Conservation (phyloP, 495 filamentous ascomycete species). For the Cenococcum geophilum region DNA sequence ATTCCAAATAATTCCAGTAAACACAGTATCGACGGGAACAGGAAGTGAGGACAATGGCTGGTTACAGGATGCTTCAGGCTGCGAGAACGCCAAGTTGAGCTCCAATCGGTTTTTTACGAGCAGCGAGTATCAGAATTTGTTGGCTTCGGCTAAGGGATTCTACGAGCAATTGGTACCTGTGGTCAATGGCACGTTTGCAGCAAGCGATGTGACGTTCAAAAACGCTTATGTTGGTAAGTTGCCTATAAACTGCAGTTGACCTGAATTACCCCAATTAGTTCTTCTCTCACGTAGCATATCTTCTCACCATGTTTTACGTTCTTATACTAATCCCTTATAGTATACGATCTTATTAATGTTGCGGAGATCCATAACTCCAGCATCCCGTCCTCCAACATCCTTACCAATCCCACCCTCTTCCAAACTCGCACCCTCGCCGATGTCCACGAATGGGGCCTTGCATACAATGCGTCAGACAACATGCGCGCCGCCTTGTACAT, state of each 20-base stretch:
- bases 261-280: neutral
- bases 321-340: slow-evolving; percentile 23
- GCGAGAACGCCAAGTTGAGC: slow-evolving; percentile 57
- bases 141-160: slow-evolving; percentile 53
- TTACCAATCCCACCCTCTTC: slow-evolving; percentile 47
- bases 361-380: slow-evolving; percentile 63
- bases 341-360: slow-evolving; percentile 73
- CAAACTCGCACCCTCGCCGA: slow-evolving; percentile 61
- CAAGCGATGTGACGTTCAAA: slow-evolving; percentile 53
- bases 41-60: slow-evolving; percentile 52
- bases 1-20: slow-evolving; percentile 56
- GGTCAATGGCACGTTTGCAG: slow-evolving; percentile 53
- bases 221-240: slow-evolving; percentile 61
- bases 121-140: slow-evolving; percentile 48
- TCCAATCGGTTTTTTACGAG: slow-evolving; percentile 68
- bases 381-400: slow-evolving; percentile 47
- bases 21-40: slow-evolving; percentile 39
- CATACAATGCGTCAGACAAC: slow-evolving; percentile 52
- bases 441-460: slow-evolving; percentile 57
- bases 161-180: slow-evolving; percentile 58
- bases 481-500: slow-evolving; percentile 60
- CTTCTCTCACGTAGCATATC: neutral
- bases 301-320: too few relatives aligned
- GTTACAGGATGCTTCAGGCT: slow-evolving; percentile 54
- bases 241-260: slow-evolving; percentile 1